Conservation (phyloP, 139 green algal genomes). For the Chlamydomonas sphaeroides region DNA sequence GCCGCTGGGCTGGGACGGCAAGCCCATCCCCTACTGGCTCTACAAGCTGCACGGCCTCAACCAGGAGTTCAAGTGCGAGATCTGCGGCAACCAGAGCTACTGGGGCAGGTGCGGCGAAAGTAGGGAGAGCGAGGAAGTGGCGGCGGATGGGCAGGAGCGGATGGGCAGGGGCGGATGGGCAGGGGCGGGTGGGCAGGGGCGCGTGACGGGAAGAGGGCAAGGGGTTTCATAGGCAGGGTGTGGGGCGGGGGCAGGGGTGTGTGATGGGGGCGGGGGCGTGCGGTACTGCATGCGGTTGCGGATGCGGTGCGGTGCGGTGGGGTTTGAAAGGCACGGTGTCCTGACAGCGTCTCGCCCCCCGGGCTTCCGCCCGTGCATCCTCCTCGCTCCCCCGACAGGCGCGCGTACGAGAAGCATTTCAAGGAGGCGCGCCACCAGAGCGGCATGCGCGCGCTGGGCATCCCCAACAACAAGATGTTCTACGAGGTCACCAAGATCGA, state of each 20-base stretch:
- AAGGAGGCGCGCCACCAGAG: slow-evolving; percentile 91
- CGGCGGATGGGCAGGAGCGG: no score
- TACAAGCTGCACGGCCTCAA: slow-evolving; percentile 99
- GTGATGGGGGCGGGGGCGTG: no score
- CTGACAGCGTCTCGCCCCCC: no score
- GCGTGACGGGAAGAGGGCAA: no score
- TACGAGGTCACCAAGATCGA: slow-evolving; percentile 90
- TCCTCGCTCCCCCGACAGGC: slow-evolving; percentile 44
- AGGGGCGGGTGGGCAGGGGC: no score
- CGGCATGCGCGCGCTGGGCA: slow-evolving; percentile 94
- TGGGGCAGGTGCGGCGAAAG: slow-evolving; percentile 92
- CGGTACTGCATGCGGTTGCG: no score
- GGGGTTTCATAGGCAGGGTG: no score
- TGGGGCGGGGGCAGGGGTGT: background rate
- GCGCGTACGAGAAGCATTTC: slow-evolving; percentile 98
- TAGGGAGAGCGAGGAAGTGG: no score
- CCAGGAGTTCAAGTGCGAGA: slow-evolving; percentile 92
- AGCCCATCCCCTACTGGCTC: slow-evolving; percentile 99
- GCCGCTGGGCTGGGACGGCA: slow-evolving; percentile 98
- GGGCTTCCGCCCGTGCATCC: no score
- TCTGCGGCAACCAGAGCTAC: slow-evolving; percentile 95
- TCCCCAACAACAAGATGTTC: slow-evolving; percentile 97
- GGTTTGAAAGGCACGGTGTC: no score
- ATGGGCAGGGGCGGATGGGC: no score
- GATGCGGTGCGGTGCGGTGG: no score